Evolutionary conservation across 768 basidiomycete genomes (phyloP).

Genomic region (Cystofilobasidium capitatum): DNA sequence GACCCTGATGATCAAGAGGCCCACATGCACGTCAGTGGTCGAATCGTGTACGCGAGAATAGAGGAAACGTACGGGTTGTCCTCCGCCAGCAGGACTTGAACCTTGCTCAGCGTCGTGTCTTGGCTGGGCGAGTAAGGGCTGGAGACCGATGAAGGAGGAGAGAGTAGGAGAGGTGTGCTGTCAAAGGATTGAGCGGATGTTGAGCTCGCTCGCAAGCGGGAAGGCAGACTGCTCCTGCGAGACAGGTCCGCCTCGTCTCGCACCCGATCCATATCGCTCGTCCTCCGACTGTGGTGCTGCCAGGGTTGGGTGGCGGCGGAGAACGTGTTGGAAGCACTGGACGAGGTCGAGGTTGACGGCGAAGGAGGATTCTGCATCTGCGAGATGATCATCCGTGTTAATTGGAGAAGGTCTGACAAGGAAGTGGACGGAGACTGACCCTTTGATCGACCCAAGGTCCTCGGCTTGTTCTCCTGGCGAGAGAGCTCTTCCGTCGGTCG

Average conservation of each 20-base stretch:
- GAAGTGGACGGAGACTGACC: not conserved
- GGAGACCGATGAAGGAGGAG: constrained; percentile 2
- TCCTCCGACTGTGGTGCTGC: constrained; percentile 59
- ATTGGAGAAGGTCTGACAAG: not conserved
- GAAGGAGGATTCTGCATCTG: constrained; percentile 21
- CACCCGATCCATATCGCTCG: constrained; percentile 54
- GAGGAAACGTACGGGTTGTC: constrained; percentile 58
- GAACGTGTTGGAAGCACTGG: constrained; percentile 5
- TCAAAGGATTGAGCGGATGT: constrained; percentile 2
- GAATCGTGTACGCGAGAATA: not conserved
- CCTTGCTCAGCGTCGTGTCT: constrained; percentile 64
- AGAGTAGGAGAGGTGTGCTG: not conserved
- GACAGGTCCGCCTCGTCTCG: constrained; percentile 43
- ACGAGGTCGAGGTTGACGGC: constrained; percentile 24
- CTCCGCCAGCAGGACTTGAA: constrained; percentile 88
- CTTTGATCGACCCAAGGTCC: constrained; percentile 14
- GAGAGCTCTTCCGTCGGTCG: constrained; percentile 32
- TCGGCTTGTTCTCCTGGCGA: constrained; percentile 30
- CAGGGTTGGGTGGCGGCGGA: not conserved
- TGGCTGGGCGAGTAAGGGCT: constrained; percentile 1
- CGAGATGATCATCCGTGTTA: constrained; percentile 16
- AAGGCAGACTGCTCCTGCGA: constrained; percentile 19
- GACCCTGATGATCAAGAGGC: constrained; percentile 42
- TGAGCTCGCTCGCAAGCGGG: constrained; percentile 19
- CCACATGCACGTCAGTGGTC: not conserved